A percentile compares a stretch with the other conserved stretches of the same genome.
Conservation (phyloP, 139 green algal species). For the Trebouxia sp. region DNA sequence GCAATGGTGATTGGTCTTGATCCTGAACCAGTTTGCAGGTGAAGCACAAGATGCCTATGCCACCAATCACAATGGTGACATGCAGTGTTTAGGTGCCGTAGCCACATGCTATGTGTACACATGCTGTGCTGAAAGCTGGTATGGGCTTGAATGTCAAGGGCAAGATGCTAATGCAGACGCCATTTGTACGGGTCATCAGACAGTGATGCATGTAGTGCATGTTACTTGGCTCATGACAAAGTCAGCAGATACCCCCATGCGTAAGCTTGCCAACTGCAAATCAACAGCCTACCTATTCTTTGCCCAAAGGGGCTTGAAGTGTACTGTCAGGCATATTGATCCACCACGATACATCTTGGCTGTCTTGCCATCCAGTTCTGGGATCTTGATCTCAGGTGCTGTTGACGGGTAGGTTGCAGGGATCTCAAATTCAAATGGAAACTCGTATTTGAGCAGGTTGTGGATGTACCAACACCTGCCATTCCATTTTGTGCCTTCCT, state of each 20-base stretch:
- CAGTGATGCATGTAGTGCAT: no score
- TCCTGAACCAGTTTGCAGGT: no score
- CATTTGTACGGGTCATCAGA: no score
- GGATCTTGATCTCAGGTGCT: constrained; percentile 93
- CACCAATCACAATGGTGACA: no score
- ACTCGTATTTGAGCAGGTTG: constrained; percentile 95
- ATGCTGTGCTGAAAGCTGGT: neutral
- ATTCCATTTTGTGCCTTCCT: constrained; percentile 84
- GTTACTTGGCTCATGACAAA: no score
- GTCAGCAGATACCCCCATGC: neutral
- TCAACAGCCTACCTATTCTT: constrained; percentile 72
- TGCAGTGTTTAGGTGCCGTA: no score
- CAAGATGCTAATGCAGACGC: no score
- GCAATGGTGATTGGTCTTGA: no score
- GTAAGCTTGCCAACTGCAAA: neutral
- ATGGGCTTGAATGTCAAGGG: neutral
- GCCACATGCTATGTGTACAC: no score
- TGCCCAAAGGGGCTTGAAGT: constrained; percentile 97
- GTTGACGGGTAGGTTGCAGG: constrained; percentile 89
- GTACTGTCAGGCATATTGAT: constrained; percentile 96
- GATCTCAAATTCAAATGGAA: constrained; percentile 97
- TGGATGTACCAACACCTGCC: constrained; percentile 83
- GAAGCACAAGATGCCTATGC: no score
- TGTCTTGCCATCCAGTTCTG: constrained; percentile 95
- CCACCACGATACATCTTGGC: constrained; percentile 98